phyloP scores from a whole-genome alignment of 2,329 filamentous ascomycete species.

The Fusarium neocosmosporiellum region DNA sequence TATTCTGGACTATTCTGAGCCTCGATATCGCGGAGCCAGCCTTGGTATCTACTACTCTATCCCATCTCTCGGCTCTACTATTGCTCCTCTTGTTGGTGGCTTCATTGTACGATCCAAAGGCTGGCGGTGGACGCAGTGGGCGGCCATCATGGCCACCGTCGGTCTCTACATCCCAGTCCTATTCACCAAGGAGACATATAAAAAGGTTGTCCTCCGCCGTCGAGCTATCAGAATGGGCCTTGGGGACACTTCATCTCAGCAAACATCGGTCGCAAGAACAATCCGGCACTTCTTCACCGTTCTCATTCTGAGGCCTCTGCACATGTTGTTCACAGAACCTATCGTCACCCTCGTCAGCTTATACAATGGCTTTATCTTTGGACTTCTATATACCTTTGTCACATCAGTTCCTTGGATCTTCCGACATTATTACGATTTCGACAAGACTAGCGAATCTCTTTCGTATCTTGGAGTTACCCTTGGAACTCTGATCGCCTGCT shows the following conservation, averaged over 20 bases:
- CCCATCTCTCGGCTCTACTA: constrained; percentile 17
- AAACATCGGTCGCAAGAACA: neutral
- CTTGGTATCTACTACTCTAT: constrained; percentile 31
- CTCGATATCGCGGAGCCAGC: constrained; percentile 7
- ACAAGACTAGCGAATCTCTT: constrained; percentile 3
- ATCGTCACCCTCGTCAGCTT: constrained; percentile 27
- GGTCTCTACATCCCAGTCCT: constrained; percentile 18
- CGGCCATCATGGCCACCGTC: constrained; percentile 12
- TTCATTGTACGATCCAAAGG: constrained; percentile 15
- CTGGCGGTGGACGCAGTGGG: constrained; percentile 33
- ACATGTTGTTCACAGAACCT: constrained; percentile 27
- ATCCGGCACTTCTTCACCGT: constrained; percentile 27
- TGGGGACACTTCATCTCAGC: constrained; percentile 25
- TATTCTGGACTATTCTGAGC: constrained; percentile 17
- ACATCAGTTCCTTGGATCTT: constrained; percentile 30
- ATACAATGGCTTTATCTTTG: constrained; percentile 32
- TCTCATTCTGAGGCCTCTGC: constrained; percentile 24
- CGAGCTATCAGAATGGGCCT: constrained; percentile 22
- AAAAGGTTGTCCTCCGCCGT: constrained; percentile 18
- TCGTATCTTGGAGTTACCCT: constrained; percentile 27
- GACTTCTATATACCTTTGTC: constrained; percentile 25
- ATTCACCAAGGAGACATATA: constrained; percentile 29
- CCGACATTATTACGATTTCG: constrained; percentile 14
- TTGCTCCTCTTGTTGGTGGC: constrained; percentile 15
- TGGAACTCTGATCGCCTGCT: constrained; percentile 18